phyloP scores from a whole-genome alignment of 371 early-diverging fungal genomes.

The Mucor saturninus region DNA sequence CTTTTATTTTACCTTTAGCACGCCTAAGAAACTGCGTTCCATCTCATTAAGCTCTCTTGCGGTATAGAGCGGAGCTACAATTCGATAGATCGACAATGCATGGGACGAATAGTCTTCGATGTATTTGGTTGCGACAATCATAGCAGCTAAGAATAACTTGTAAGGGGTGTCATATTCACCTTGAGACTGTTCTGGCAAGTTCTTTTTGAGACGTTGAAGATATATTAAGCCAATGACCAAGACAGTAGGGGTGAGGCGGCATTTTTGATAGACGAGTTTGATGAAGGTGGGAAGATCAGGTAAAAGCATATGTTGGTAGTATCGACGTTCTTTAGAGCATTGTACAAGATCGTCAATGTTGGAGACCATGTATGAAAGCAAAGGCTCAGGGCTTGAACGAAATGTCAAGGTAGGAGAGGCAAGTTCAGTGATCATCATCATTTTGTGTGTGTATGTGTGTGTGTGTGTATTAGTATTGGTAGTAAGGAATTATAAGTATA shows the following conservation, averaged over 20 bases:
- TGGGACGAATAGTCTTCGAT: constrained; percentile 60
- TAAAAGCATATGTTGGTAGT: constrained; percentile 40
- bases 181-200: constrained; percentile 64
- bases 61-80: constrained; percentile 57
- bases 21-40: constrained; percentile 53
- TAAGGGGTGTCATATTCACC: constrained; percentile 79
- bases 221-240: constrained; percentile 73
- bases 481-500: neutral
- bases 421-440: constrained; percentile 20
- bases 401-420: constrained; percentile 25
- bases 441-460: constrained; percentile 2
- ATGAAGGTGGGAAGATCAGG: constrained; percentile 44
- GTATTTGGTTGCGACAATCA: constrained; percentile 73
- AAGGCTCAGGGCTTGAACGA: constrained; percentile 38
- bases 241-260: constrained; percentile 46
- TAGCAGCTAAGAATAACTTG: constrained; percentile 72
- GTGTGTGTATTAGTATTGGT: neutral
- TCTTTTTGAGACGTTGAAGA: constrained; percentile 66
- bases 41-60: constrained; percentile 61
- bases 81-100: constrained; percentile 35
- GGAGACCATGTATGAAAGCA: constrained; percentile 37
- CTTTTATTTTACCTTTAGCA: constrained; percentile 23
- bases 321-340: constrained; percentile 39
- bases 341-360: constrained; percentile 37
- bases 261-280: constrained; percentile 42